phyloP scores from a whole-genome alignment of 208 protist genomes.

The Acanthamoeba lenticulata region DNA sequence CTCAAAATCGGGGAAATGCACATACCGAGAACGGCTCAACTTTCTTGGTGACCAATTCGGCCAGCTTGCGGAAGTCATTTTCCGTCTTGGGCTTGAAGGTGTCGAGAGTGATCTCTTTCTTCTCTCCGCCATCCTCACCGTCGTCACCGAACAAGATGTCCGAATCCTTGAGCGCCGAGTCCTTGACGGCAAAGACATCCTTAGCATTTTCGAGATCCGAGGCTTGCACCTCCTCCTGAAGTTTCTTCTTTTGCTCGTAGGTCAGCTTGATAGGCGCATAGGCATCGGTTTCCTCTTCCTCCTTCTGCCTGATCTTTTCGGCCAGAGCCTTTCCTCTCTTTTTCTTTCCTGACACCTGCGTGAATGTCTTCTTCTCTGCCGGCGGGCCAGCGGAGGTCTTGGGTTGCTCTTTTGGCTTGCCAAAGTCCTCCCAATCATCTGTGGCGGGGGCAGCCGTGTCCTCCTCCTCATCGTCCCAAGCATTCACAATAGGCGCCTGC shows the following conservation, averaged over 20 bases:
- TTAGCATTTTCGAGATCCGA: slow-evolving; percentile 49
- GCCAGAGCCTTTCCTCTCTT: not conserved
- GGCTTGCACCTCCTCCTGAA: not conserved
- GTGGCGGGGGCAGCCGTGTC: not conserved
- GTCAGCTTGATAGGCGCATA: not conserved
- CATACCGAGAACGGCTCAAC: not conserved
- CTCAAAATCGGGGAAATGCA: not conserved
- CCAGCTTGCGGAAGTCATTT: not conserved
- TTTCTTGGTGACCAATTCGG: slow-evolving; percentile 23
- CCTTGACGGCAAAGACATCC: slow-evolving; percentile 28
- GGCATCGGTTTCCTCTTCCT: not conserved
- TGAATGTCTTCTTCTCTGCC: slow-evolving; percentile 57
- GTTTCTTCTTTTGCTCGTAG: slow-evolving; percentile 12
- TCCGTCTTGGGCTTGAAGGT: slow-evolving; percentile 21
- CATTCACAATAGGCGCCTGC: not conserved
- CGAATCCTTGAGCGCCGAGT: slow-evolving; percentile 13
- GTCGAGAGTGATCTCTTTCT: slow-evolving; percentile 28
- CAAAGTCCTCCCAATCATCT: slow-evolving; percentile 28
- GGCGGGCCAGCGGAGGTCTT: not conserved
- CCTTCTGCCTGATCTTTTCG: slow-evolving; percentile 17
- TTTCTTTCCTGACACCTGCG: slow-evolving; percentile 11
- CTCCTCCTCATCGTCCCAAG: slow-evolving; percentile 28
- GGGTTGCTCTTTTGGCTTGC: not conserved
- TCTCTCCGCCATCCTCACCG: not conserved
- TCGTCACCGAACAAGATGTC: slow-evolving; percentile 54